phyloP scores from a whole-genome alignment of 176 grass and related monocot species.

The Zoysia pacifica region DNA sequence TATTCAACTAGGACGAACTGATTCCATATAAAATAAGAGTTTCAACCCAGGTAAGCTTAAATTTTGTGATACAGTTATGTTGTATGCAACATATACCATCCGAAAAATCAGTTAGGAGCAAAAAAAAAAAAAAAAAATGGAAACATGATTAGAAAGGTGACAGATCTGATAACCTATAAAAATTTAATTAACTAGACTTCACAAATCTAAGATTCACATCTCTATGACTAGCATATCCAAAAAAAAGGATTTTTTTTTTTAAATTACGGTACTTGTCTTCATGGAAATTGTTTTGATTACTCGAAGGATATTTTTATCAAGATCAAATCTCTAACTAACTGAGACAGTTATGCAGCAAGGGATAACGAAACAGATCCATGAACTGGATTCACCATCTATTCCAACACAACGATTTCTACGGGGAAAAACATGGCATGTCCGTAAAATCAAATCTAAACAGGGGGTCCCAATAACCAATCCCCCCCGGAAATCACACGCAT shows the following conservation, averaged over 20 bases:
- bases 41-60: neutral
- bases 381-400: neutral
- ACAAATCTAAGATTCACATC: conserved; percentile 9
- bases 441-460: neutral
- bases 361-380: neutral
- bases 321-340: neutral
- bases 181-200: neutral
- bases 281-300: neutral
- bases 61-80: neutral
- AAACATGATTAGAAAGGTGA: neutral
- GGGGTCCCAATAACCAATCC: neutral
- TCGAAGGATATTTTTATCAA: neutral
- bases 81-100: neutral
- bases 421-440: neutral
- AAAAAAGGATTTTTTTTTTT: neutral
- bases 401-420: neutral
- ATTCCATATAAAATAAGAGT: neutral
- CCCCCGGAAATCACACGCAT: neutral
- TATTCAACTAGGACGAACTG: neutral
- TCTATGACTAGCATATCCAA: neutral
- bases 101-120: neutral
- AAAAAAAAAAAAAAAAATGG: neutral
- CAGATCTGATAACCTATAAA: neutral
- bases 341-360: neutral
- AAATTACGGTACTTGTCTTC: neutral